Evolutionary conservation across 768 basidiomycete genomes (phyloP), one percentile per base, ranked within the genome.

Genomic region (Asterophora lycoperdoides): DNA sequence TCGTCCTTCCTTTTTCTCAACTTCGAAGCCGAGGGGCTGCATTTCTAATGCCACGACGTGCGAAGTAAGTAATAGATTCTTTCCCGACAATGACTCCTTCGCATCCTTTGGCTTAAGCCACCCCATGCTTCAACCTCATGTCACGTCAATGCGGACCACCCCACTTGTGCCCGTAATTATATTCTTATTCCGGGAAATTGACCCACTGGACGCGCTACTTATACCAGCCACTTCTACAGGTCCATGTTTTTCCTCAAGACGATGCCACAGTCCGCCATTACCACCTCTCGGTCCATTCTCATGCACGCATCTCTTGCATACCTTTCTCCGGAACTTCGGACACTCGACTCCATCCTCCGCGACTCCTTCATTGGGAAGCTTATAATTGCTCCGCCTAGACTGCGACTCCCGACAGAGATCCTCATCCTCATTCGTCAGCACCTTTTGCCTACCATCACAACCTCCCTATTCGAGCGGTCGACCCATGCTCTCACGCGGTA

Each of bases 291-390:
- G 49, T 71, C 71, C 0, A 65, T 68, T 4, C 72, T 83, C 41
- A 68, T 74, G 54, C 80, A 83, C 51, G 73, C 80, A 14, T 61
- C 74, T 44, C 76, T 83, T 52, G 76, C 80, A 14, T 55, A 68
- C 48, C 48, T 75, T 18, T 77, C 80, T 33, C 71, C 71, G 8
- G 64, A 77, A 58, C 56, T 81, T 55, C 64, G 61, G 40, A 66
- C 74, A 11, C 53, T 78, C 48, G 75, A 78, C 55, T 52, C 60
- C 4, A 60, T 72, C 56, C 69, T 75, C 42, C 58, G 42, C 13
- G 37, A 43, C 13, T 52, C 58, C 5, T 50, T 35, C 32, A 32
- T 36, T n/a, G 52, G 49, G 29, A 49, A 41, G 17, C 49, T 44
- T 38, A 51, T 49, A n/a, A 41, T 48, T 19, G 50, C 60, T 37